Evolutionary conservation across 1,139 yeast species (phyloP), one percentile per base, ranked within the genome.

Genomic region (Blastobotrys arbuscula): DNA sequence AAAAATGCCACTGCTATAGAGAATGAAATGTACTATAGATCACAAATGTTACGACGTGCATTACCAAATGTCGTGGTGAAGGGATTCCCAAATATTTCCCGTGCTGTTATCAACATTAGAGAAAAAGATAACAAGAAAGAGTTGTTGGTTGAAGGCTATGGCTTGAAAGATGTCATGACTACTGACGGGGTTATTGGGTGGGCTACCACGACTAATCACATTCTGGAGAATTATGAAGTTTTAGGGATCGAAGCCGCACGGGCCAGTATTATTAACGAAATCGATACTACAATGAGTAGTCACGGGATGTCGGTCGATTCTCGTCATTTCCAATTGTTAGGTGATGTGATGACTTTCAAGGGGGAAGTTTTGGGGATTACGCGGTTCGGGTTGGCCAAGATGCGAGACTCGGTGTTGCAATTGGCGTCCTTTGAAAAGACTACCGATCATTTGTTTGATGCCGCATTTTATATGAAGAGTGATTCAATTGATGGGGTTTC

Each of bases 241-340:
- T 74, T 94, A 55, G 99, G 99, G 62, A 94, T 94, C 57, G 99
- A 94, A 67, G 99, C 99, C 1, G 98, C 98, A 1, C 78, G 99
- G 67, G 74, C 89, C 0, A 83, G 95, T 57, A 94, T 94, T 65
- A 85, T 92, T 63, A 82, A 82, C 56, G 98, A 94, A 73, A 92
- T 94, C 66, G 96, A 88, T 66, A 89, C 90, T 63, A 94, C 98
- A 50, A 94, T 94, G 99, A 83, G 95, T 68, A 88, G 89, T 68
- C 98, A 94, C 75, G 98, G 98, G 69, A 94, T 94, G 98, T 87
- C 95, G 67, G 97, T 94, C 50, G 99, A 94, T 74, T 98, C 98
- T 55, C 95, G 99, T 75, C 99, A 94, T 70, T 89, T 94, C 66
- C 98, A 92, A 71, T 73, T 94, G 47, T 73, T 94, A 55, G 98